Evolutionary conservation across 2,329 filamentous ascomycete species (phyloP), one percentile per base, ranked within the genome.

Genomic region (Chrysoporthe austroafricana): DNA sequence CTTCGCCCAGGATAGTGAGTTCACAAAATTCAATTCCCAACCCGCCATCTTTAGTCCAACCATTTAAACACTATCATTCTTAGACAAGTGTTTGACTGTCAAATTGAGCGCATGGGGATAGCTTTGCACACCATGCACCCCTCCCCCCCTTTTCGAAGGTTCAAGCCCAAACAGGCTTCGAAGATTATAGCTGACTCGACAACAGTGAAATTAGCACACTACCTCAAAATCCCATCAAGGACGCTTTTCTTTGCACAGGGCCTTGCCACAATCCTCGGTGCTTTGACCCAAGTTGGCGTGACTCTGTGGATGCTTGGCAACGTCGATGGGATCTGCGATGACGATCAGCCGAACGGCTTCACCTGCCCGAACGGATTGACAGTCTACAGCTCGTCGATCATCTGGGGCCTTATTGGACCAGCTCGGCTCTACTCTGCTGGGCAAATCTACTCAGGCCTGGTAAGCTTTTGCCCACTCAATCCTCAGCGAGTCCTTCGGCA

Each of bases 371-470:
- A 79, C 68, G 82, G 81, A 8, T 78, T 81, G n/a, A 81, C 81
- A n/a, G 79, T 82, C 4, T 83, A 80, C 70, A 84, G 80, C 2
- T 80, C 81, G 1, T 82, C 80, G 0, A 76, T 85, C 16, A 80
- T 85, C 66, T 85, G 83, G 83, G 85, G 81, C 57, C 78, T 80
- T n/a, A 80, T 86, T 18, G 84, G 85, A 1, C 85, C 84, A 0
- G 75, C 76, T 1, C 78, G 83, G 16, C 76, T 85, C 2, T 85
- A 83, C 74, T 81, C 78, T 5, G 75, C 75, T 16, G 83, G 83
- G 5, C 76, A 77, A 61, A 83, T 84, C 54, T 85, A 85, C 72
- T 80, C 78, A 2, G 73, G 76, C 0, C 74, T 85, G 32, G 62
- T 64, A 48, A 46, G 62, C 18, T 13, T 9, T 16, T 6, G 5